Base-by-base conservation (phyloP, 306 rosid species). In the Echinosophora koreensis region DNA sequence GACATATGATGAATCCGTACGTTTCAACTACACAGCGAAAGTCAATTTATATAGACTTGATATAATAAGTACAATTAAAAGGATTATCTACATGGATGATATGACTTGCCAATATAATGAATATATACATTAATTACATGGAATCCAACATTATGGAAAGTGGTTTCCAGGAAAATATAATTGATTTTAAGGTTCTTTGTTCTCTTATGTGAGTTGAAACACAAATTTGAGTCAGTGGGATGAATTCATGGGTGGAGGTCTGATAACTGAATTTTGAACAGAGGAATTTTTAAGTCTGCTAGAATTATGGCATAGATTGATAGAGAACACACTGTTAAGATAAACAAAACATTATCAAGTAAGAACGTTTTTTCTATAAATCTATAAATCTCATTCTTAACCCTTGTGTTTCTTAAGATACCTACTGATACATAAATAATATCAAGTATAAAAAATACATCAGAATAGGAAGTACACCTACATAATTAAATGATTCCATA, bases 391-490 rank as follows among this genome's bases (percentile, higher is more conserved):
- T 18, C 28, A 42, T 50, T 37, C 65, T 44, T 28, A 15, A 65
- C 61, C 34, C 34, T 56, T 32, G 7, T 12, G 39, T 27, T 47
- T n/a, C 32, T 15, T 32, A 70, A 59, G 22, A 60, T 32, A 54
- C 34, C 16, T 67, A 66, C 37, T 16, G 11, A 18, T 54, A 46
- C 28, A 66, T 22, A 46, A 66, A 37, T n/a, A 62, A 62, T 55
- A 58, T 6, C 14, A 47, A 5, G 9, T 47, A 64, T 22, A 62
- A 79, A 16, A 66, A 65, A n/a, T 17, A 38, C 17, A 74, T 54
- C 55, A 66, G 39, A 72, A 35, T 50, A 39, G 52, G 67, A 69
- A 57, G 65, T 77, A 54, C 12, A 54, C 17, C 42, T 14, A 55
- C 32, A 37, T 28, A 58, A 46, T 32, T 30, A 65, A 56, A 52